phyloP scores from a whole-genome alignment of 2,329 filamentous ascomycete genomes.

The Colletotrichum tropicale region DNA sequence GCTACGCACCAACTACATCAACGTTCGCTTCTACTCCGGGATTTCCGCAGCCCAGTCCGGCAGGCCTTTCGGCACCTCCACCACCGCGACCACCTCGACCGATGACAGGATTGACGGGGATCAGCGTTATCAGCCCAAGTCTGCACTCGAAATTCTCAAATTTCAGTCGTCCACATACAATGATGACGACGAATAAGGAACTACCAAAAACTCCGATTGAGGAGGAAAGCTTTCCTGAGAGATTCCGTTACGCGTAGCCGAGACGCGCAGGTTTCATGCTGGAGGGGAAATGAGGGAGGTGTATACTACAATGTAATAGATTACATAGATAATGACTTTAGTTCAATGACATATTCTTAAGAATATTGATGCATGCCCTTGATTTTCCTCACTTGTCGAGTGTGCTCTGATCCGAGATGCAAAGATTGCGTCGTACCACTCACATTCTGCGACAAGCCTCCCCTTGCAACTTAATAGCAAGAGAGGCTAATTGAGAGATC shows the following conservation, averaged over 20 bases:
- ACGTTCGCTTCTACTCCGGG: not conserved
- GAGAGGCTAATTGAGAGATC: not conserved
- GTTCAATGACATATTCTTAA: not conserved
- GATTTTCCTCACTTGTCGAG: accelerated
- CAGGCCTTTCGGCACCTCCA: not conserved
- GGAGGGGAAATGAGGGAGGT: not conserved
- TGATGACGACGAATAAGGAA: not conserved
- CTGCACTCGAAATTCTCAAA: not conserved
- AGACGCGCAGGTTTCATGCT: not conserved
- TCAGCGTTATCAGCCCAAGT: not conserved
- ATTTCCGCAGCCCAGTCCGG: not conserved
- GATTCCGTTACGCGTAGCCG: not conserved
- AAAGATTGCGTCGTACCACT: not conserved
- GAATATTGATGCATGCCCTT: accelerated
- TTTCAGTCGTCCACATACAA: not conserved
- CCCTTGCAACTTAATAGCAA: not conserved
- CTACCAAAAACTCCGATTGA: not conserved
- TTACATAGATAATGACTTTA: not conserved
- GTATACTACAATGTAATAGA: not conserved
- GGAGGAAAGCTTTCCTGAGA: not conserved
- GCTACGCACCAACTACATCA: not conserved
- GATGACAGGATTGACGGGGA: not conserved
- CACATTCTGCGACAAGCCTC: not conserved
- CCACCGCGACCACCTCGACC: not conserved
- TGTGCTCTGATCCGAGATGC: accelerated